Percentiles rank a stretch among this genome's conserved stretches.
Conservation (phyloP, 1,284 basidiomycete species). For the Ustilago sp. region DNA sequence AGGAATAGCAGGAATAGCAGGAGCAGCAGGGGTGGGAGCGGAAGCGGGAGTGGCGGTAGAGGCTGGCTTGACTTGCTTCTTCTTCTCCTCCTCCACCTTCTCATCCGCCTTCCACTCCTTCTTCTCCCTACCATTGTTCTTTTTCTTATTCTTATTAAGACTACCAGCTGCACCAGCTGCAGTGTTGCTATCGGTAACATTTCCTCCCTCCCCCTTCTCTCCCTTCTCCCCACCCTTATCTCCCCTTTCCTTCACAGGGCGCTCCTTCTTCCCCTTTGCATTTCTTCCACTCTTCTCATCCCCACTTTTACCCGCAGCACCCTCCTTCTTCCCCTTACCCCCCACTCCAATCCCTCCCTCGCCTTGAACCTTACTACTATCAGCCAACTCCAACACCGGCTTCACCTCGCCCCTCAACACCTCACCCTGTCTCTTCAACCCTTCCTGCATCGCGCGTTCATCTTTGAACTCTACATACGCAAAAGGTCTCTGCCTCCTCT, state of each 20-base stretch:
- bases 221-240: slow-evolving; percentile 16
- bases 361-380: slow-evolving; percentile 31
- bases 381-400: slow-evolving; percentile 44
- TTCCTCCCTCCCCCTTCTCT: background rate
- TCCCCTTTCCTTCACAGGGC: slow-evolving; percentile 6
- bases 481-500: slow-evolving; percentile 50
- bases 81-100: slow-evolving; percentile 10
- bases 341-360: slow-evolving; percentile 11
- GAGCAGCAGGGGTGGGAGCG: background rate
- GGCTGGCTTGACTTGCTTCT: slow-evolving; percentile 6
- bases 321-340: slow-evolving; percentile 12
- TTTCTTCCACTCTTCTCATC: slow-evolving; percentile 19
- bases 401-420: slow-evolving; percentile 35
- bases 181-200: background rate
- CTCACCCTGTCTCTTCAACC: slow-evolving; percentile 43
- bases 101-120: slow-evolving; percentile 9
- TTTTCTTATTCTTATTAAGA: slow-evolving; percentile 45
- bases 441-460: slow-evolving; percentile 41
- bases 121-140: slow-evolving; percentile 18
- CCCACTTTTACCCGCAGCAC: slow-evolving; percentile 21
- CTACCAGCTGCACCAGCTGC: background rate
- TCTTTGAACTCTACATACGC: slow-evolving; percentile 56
- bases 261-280: slow-evolving; percentile 10
- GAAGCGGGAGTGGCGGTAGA: slow-evolving; percentile 2
- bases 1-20: background rate